phyloP scores from a whole-genome alignment of 768 basidiomycete species.

The Leccinum boreale region DNA sequence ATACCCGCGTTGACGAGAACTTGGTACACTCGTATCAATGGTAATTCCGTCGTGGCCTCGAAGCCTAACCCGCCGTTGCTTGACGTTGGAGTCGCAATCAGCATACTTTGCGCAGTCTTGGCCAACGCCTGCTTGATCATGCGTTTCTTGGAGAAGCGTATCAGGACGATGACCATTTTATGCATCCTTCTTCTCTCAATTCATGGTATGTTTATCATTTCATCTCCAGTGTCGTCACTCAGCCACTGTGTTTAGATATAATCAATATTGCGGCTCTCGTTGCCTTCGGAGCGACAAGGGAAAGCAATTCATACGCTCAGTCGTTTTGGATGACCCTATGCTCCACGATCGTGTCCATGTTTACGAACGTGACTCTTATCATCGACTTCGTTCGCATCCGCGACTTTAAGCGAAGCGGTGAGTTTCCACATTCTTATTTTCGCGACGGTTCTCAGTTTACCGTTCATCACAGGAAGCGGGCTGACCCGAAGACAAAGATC shows the following conservation, averaged over 20 bases:
- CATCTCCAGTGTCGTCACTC: background rate
- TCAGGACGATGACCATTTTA: constrained; percentile 59
- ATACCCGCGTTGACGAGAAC: constrained; percentile 76
- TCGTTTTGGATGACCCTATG: constrained; percentile 78
- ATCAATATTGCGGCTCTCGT: constrained; percentile 62
- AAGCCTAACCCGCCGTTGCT: constrained; percentile 56
- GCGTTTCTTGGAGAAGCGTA: constrained; percentile 68
- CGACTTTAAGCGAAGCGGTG: constrained; percentile 64
- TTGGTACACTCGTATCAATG: constrained; percentile 64
- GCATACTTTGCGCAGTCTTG: constrained; percentile 62
- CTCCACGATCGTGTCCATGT: constrained; percentile 61
- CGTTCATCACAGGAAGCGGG: constrained; percentile 57
- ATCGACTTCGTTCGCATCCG: constrained; percentile 56
- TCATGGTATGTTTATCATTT: constrained; percentile 52
- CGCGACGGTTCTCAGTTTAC: background rate
- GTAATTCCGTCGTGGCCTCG: constrained; percentile 39
- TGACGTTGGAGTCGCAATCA: constrained; percentile 57
- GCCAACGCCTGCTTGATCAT: constrained; percentile 67
- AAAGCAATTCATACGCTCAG: constrained; percentile 68
- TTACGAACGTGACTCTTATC: constrained; percentile 67
- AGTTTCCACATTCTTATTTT: constrained; percentile 9
- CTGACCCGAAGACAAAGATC: constrained; percentile 77
- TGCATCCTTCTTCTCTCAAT: constrained; percentile 62
- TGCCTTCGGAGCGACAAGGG: constrained; percentile 58
- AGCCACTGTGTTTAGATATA: constrained; percentile 43